Evolutionary conservation across 2,329 filamentous ascomycete species (phyloP).

Genomic region (Colletotrichum cordylinicola): DNA sequence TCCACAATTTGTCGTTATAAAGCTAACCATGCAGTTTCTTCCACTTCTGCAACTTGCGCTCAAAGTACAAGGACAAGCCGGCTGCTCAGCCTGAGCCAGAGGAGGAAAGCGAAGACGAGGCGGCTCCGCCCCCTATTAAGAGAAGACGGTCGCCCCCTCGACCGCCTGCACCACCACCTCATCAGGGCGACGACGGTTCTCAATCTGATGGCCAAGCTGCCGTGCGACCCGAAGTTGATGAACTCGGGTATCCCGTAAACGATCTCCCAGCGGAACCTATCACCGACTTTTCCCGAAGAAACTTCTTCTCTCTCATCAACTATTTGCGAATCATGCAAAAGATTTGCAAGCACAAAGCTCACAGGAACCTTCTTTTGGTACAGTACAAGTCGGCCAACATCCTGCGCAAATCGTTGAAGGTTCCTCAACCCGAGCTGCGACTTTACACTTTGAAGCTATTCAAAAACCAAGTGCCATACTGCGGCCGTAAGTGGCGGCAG

Average conservation of each 20-base stretch:
- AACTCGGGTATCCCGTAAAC: constrained; percentile 81
- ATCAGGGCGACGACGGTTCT: constrained; percentile 27
- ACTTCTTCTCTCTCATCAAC: constrained; percentile 95
- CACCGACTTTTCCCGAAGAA: constrained; percentile 89
- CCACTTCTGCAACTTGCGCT: constrained; percentile 81
- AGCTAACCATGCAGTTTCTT: constrained; percentile 71
- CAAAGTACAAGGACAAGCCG: constrained; percentile 47
- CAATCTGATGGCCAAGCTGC: constrained; percentile 39
- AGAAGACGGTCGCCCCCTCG: constrained; percentile 54
- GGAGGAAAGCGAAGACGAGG: constrained; percentile 71
- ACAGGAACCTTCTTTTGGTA: constrained; percentile 91
- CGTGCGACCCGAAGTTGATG: constrained; percentile 73
- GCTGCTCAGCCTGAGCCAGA: constrained; percentile 27
- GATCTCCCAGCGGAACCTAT: constrained; percentile 78
- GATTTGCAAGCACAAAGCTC: constrained; percentile 93
- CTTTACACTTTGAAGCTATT: constrained; percentile 97
- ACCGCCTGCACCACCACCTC: constrained; percentile 28
- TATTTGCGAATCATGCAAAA: constrained; percentile 97
- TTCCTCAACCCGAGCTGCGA: constrained; percentile 85
- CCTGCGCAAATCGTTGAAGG: constrained; percentile 87
- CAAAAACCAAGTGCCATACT: constrained; percentile 98
- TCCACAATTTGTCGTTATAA: constrained; percentile 20
- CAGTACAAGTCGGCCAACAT: constrained; percentile 96
- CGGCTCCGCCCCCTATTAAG: constrained; percentile 83
- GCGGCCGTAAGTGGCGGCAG: constrained; percentile 97